A percentile compares a stretch with the other conserved stretches of the same genome.
phyloP scores from a whole-genome alignment of 306 rosid species.

The Herpetospermum pedunculosum region DNA sequence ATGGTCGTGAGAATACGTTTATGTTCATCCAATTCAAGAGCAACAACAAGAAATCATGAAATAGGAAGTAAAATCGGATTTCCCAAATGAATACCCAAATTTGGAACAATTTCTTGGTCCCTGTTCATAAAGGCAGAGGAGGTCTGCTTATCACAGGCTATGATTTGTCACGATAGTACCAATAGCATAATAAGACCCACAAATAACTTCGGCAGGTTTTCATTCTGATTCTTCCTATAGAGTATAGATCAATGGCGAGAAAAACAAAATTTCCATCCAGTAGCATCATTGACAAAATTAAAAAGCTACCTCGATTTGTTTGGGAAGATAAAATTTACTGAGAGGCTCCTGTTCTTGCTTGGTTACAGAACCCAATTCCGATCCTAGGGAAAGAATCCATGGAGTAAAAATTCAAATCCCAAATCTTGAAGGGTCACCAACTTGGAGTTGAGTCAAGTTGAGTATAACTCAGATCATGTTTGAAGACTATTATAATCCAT shows the following conservation, averaged over 20 bases:
- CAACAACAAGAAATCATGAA: not conserved
- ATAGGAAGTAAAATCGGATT: not conserved
- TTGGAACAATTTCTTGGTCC: not conserved
- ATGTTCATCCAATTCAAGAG: not conserved
- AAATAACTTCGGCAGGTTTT: not conserved
- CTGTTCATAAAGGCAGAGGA: not conserved
- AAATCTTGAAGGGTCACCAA: too few relatives aligned
- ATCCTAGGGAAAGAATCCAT: not conserved
- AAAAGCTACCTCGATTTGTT: not conserved
- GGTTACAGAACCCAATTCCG: not conserved
- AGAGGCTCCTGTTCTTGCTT: not conserved
- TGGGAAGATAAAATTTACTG: not conserved
- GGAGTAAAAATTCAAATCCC: not conserved
- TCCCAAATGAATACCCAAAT: not conserved
- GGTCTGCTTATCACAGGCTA: not conserved
- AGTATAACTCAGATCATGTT: too few relatives aligned
- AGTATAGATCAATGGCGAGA: not conserved
- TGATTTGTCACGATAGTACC: not conserved
- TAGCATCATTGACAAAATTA: not conserved
- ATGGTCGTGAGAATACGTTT: not conserved
- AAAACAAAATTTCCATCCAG: not conserved
- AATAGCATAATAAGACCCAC: not conserved
- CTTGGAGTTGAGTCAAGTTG: too few relatives aligned
- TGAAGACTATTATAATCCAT: too few relatives aligned
- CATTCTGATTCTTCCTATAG: not conserved